A percentile compares a stretch with the other conserved stretches of the same genome.
phyloP scores from a whole-genome alignment of 2,329 filamentous ascomycete genomes.

The Botryotinia convoluta region DNA sequence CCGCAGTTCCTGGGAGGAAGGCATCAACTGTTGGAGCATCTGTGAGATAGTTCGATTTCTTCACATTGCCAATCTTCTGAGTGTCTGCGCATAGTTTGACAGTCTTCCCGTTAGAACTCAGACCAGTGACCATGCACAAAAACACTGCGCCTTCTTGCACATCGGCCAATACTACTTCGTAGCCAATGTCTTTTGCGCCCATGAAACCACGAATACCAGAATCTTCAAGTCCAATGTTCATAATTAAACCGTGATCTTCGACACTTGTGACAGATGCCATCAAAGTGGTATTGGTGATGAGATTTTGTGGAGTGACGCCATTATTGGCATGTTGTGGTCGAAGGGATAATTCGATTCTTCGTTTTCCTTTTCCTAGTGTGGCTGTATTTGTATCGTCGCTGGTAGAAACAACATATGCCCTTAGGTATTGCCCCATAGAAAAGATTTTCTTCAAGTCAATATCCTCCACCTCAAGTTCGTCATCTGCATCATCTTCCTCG shows the following conservation, averaged over 20 bases:
- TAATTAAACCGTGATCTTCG: slow-evolving; percentile 93
- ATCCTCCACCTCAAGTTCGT: slow-evolving; percentile 53
- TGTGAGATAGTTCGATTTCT: slow-evolving; percentile 62
- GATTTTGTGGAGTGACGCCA: slow-evolving; percentile 67
- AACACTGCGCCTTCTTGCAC: slow-evolving; percentile 82
- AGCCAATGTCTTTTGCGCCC: slow-evolving; percentile 75
- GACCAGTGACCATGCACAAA: slow-evolving; percentile 75
- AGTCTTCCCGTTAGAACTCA: slow-evolving; percentile 75
- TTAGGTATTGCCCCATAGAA: slow-evolving; percentile 79
- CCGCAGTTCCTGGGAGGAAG: slow-evolving; percentile 87
- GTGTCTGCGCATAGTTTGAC: slow-evolving; percentile 79
- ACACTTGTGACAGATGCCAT: slow-evolving; percentile 88
- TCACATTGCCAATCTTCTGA: slow-evolving; percentile 64
- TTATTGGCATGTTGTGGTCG: slow-evolving; percentile 76
- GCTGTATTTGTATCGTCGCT: slow-evolving; percentile 57
- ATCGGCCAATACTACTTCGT: slow-evolving; percentile 59
- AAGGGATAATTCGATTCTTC: slow-evolving; percentile 83
- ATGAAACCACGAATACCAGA: slow-evolving; percentile 76
- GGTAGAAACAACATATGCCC: slow-evolving; percentile 79
- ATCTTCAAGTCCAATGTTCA: slow-evolving; percentile 79
- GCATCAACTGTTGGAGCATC: slow-evolving; percentile 84
- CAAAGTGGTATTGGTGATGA: slow-evolving; percentile 72
- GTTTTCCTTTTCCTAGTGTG: slow-evolving; percentile 55
- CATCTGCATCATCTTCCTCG: slow-evolving; percentile 55
- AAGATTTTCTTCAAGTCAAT: slow-evolving; percentile 76